Base-by-base conservation (phyloP, 2,329 filamentous ascomycete genomes). In the Talaromyces albobiverticillius region DNA sequence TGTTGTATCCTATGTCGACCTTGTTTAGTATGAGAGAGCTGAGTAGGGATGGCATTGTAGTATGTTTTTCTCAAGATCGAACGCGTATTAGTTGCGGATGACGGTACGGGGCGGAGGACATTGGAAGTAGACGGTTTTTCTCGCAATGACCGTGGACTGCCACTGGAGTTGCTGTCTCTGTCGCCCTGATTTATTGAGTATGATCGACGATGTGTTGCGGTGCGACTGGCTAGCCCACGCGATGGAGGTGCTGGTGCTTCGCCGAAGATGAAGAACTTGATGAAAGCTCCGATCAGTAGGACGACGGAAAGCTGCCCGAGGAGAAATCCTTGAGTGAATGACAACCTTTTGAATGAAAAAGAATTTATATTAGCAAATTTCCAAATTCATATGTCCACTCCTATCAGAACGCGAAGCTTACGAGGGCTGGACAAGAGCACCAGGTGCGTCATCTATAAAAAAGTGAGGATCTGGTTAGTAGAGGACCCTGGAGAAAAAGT, bases 241-340 rank as follows among this genome's bases (percentile, higher is more conserved):
- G 87, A 85, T 59, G 95, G 91, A 57, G 90, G 81, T 1, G 89
- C 90, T 1, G 91, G 90, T 4, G 90, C 85, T 68, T 97, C 94
- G 63, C 94, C 94, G 68, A 99, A 97, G 67, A 99, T 97, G 82
- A 99, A 99, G 83, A 96, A 99, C 71, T 96, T 96, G 73, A 99
- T 97, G 75, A 99, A 97, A 62, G 88, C 90, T 60, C 91, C 92
- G 58, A 99, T 84, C 36, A 99, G 81, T 22, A 97, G 77, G 13
- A 96, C 89, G 43, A 99, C 89, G 2, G 91, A 95, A 49, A 99
- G 80, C 72, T 99, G 94, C 47, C 94, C 94, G 29, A 97, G 80
- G 46, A 99, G 84, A 62, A 99, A 87, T 25, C 94, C 94, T 70
- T 96, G 90, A 0, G 90, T 95, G 71, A 97, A 97, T 32, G 90